These are phyloP conservation scores for Somion occarium DNA, from an alignment of 1,284 basidiomycete species.

Conservation along the genomic window DNA sequence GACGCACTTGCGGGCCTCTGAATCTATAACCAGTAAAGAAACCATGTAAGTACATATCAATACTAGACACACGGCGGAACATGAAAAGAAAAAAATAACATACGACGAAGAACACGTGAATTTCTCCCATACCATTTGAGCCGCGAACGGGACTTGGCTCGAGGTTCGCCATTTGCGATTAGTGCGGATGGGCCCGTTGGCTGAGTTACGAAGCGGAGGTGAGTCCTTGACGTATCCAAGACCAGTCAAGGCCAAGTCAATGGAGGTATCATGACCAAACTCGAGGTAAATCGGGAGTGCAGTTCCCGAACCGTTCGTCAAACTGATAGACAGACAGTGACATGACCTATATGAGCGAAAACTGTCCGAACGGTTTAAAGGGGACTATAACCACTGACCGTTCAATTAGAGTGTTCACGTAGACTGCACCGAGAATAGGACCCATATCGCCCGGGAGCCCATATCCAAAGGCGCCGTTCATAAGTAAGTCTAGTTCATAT, in stretches of 20 bases:
- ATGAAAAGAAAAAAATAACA: conserved; percentile 8
- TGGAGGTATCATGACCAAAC: conserved; percentile 47
- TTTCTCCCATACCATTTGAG: conserved; percentile 43
- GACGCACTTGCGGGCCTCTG: conserved; percentile 35
- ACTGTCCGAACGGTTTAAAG: not conserved
- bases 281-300: conserved; percentile 36
- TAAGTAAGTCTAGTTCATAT: conserved; percentile 44
- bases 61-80: not conserved
- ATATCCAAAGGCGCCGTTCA: conserved; percentile 42
- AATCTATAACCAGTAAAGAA: conserved; percentile 17
- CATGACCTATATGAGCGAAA: not conserved
- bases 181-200: conserved; percentile 26
- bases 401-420: conserved; percentile 39
- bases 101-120: conserved; percentile 34
- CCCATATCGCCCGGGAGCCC: conserved; percentile 35
- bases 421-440: conserved; percentile 38
- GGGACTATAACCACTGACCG: conserved; percentile 21
- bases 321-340: conserved; percentile 19
- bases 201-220: conserved; percentile 21
- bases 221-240: conserved; percentile 38
- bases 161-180: conserved; percentile 38
- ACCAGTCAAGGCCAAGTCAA: conserved; percentile 39
- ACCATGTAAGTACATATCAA: not conserved
- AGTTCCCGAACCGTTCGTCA: conserved; percentile 32
- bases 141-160: conserved; percentile 39